Evolutionary conservation across 2,329 filamentous ascomycete genomes (phyloP).

Genomic region (Nemania diffusa): DNA sequence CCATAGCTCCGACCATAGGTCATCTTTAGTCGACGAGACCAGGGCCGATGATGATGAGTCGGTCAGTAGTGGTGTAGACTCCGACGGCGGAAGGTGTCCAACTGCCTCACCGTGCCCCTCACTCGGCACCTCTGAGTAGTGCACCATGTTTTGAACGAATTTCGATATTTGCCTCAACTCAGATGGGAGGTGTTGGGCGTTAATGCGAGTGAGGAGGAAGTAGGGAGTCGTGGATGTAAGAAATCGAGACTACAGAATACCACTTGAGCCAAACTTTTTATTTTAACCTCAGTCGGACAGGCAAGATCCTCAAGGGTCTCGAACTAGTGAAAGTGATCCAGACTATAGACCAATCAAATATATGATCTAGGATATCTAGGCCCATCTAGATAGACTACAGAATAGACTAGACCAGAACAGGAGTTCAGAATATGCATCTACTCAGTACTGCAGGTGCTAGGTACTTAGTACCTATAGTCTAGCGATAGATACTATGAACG

Average conservation of each 20-base stretch:
- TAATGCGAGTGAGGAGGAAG: not conserved
- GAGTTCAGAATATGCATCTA: not conserved
- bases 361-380: not conserved
- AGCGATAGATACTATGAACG: too few relatives aligned
- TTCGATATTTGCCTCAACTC: constrained; percentile 1
- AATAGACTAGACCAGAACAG: not conserved
- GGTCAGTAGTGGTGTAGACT: constrained; percentile 40
- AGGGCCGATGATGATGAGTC: constrained; percentile 26
- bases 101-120: constrained; percentile 7
- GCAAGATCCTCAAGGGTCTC: constrained; percentile 5
- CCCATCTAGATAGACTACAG: not conserved
- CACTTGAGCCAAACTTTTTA: not conserved
- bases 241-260: not conserved
- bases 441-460: too few relatives aligned
- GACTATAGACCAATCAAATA: constrained; percentile 4
- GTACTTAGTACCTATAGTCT: too few relatives aligned
- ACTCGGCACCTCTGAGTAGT: constrained; percentile 5
- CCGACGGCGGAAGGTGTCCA: constrained; percentile 21
- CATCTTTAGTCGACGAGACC: constrained; percentile 23
- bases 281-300: constrained; percentile 9
- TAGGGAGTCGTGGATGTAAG: not conserved
- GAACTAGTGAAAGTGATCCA: not conserved
- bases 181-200: not conserved
- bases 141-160: not conserved
- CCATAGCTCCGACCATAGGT: constrained; percentile 43